Base-by-base conservation (phyloP, 2,329 filamentous ascomycete species). In the Alternaria longipes region DNA sequence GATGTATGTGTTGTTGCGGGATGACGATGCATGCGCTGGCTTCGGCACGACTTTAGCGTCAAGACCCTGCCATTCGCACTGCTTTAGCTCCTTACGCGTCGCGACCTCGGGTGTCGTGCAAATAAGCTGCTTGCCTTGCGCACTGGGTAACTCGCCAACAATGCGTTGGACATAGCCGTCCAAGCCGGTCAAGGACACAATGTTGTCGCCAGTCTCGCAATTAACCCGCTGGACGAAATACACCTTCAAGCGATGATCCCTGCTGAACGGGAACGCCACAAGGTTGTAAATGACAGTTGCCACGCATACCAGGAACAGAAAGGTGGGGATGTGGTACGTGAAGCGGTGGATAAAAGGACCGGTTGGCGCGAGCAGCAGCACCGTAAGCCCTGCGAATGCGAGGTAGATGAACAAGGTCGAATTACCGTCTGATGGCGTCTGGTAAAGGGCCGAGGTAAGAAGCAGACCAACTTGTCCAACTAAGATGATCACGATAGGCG, bases 321-420 rank as follows among this genome's bases (percentile, higher is more conserved):
- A 89, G 0, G 90, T 81, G 0, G 95, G 94, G 4, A 98, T 78
- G 61, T 97, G 93, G 74, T 91, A 91, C 1, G 90, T 92, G 65
- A 95, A 88, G 44, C 94, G 90, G 76, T 98, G 94, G 41, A 97
- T 84, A 74, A 97, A 97, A 0, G 95, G 95, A 0, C 89, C 86
- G 3, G 93, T 78, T 0, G 95, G 95, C 1, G 92, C 82, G 18
- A 97, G 80, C 0, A 97, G 74, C 1, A 97, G 74, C 1, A 92
- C 86, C 12, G 89, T 89, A 63, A 94, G 84, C 7, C 84, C 74
- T 0, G 90, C 89, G 42, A 93, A 85, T 36, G 87, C 78, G 14
- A 96, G 74, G 76, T 97, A 93, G 5, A 93, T 89, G 8, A 87
- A 78, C 16, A 97, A 80, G 18, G 90, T 82, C 36, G 87, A 85